A percentile compares a stretch with the other conserved stretches of the same genome.
phyloP scores from a whole-genome alignment of 2,329 filamentous ascomycete species.

The Botrytis galanthina region DNA sequence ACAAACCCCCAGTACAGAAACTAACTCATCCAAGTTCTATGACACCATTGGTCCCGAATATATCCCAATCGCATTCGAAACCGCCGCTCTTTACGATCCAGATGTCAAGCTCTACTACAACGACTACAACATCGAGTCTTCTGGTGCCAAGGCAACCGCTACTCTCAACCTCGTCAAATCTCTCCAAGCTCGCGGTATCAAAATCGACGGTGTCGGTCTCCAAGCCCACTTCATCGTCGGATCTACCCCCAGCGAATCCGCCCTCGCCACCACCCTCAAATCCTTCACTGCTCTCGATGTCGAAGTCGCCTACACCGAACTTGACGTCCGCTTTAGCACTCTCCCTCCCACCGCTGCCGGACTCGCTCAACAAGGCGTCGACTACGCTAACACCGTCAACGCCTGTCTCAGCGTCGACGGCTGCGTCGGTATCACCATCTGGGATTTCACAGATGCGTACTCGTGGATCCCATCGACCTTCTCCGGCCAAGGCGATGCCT shows the following conservation, averaged over 20 bases:
- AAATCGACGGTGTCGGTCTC: constrained; percentile 62
- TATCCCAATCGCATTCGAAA: constrained; percentile 41
- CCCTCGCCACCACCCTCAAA: constrained; percentile 47
- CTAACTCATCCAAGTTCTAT: constrained; percentile 10
- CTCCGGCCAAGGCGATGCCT: constrained; percentile 43
- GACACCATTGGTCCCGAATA: constrained; percentile 50
- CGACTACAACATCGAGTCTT: constrained; percentile 62
- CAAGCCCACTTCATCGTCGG: constrained; percentile 61
- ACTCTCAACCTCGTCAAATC: constrained; percentile 46
- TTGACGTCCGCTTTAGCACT: constrained; percentile 53
- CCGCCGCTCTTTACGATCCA: constrained; percentile 32
- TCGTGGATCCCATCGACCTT: constrained; percentile 46
- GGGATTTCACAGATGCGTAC: constrained; percentile 38
- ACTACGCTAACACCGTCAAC: constrained; percentile 43
- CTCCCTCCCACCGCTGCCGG: constrained; percentile 46
- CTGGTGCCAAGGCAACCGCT: constrained; percentile 47
- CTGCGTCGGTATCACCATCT: constrained; percentile 37
- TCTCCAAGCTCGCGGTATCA: constrained; percentile 49
- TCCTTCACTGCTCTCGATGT: constrained; percentile 52
- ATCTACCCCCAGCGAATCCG: constrained; percentile 46
- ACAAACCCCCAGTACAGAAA: neutral
- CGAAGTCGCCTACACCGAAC: constrained; percentile 61
- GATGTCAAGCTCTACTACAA: constrained; percentile 43
- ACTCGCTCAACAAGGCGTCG: constrained; percentile 47
- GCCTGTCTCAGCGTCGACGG: constrained; percentile 29